Evolutionary conservation across 176 grass and related monocot species (phyloP), one percentile per base, ranked within the genome.

Genomic region (Phyllostachys edulis): DNA sequence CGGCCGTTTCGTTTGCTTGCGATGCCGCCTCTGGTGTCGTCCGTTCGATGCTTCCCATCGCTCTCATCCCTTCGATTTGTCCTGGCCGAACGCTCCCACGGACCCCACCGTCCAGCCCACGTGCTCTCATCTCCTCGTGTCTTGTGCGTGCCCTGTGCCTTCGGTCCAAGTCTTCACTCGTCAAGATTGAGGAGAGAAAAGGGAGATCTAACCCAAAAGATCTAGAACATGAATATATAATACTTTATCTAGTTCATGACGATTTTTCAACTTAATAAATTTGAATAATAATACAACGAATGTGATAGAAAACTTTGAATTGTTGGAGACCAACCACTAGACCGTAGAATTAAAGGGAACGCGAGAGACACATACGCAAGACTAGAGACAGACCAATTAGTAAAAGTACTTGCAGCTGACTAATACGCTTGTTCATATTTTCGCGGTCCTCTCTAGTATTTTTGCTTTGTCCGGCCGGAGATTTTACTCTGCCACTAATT

Each of bases 361-460:
- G 63, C 56, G n/a, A 55, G 54, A 83, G 41, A 67, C 40, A 45
- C 18, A 69, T 7, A 45, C 55, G 36, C 32, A 70, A 77, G 67
- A 73, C 80, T 44, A 27, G 52, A 12, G 44, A 71, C 80, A 34
- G 44, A 72, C 78, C 63, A 78, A 61, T 61, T 12, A 77, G 78
- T 83, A 81, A 81, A 85, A 81, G 87, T 76, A 79, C 73, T 73
- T 50, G 49, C n/a, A 54, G 61, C 84, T 90, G 84, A 87, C 84
- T 90, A 67, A 65, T 68, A 59, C 0, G 11, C 68, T 6, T 69
- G 75, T 62, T 83, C 60, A 65, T 26, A 74, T 75, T 73, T 87
- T 87, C 79, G 5, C 50, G 18, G 84, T 59, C 68, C 44, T 83
- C 87, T 90, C 84, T 41, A 0, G 57, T 37, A 79, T 15, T 83